These are phyloP conservation scores for Phycomyces blakesleeanus DNA, from an alignment of 192 early-diverging fungal species.

Conservation along the genomic window DNA sequence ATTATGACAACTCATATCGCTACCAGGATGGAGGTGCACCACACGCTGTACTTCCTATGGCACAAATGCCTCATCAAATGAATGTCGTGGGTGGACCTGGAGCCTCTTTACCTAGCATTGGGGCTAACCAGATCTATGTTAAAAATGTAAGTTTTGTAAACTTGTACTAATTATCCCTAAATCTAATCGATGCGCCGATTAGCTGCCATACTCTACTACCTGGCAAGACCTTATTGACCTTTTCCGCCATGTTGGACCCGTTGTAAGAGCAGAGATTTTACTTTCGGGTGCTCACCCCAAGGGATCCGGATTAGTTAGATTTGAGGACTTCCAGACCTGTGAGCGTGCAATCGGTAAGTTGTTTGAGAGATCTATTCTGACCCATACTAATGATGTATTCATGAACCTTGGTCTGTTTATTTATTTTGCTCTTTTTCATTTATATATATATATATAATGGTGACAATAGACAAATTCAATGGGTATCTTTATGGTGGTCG, in stretches of 20 bases:
- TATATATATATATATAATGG: too few relatives aligned
- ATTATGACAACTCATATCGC: background rate
- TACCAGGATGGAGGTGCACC: conserved; percentile 1
- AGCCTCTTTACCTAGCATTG: conserved; percentile 27
- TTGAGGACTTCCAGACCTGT: conserved; percentile 42
- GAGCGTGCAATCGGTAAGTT: conserved; percentile 51
- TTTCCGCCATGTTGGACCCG: conserved; percentile 45
- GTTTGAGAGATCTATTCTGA: background rate
- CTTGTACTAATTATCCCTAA: too few relatives aligned
- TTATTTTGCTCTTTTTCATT: too few relatives aligned
- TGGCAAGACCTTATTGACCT: conserved; percentile 53
- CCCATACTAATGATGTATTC: too few relatives aligned
- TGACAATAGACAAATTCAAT: conserved; percentile 44
- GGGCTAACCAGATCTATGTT: conserved; percentile 39
- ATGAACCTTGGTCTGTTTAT: too few relatives aligned
- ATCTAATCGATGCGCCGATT: background rate
- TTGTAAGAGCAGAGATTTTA: conserved; percentile 47
- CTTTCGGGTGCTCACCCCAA: conserved; percentile 45
- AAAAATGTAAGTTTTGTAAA: conserved; percentile 33
- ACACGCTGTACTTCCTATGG: conserved; percentile 10
- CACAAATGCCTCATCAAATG: conserved; percentile 11
- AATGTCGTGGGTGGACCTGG: conserved; percentile 26
- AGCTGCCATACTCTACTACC: conserved; percentile 58
- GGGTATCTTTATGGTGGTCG: conserved; percentile 49
- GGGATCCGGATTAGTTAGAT: conserved; percentile 52